These are phyloP conservation scores for Fusarium mangiferae DNA, from an alignment of 2,329 filamentous ascomycete species.

Conservation along the genomic window DNA sequence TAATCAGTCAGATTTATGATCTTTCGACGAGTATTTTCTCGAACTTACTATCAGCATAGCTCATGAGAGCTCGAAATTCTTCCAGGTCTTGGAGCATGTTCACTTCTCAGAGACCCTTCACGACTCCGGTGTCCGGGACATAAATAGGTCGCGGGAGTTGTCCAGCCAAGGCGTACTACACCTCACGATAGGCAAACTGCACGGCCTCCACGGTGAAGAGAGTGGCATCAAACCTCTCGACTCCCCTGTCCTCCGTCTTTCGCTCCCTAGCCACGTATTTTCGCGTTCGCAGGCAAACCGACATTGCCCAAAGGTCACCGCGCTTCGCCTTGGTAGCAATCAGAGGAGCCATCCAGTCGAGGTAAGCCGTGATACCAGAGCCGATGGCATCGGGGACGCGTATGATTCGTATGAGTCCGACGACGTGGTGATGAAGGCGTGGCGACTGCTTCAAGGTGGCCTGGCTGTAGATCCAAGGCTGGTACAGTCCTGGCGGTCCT, in stretches of 20 bases:
- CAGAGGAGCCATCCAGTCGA: constrained; percentile 47
- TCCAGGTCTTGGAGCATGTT: neutral
- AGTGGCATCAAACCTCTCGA: constrained; percentile 41
- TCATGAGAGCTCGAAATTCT: neutral
- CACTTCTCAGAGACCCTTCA: neutral
- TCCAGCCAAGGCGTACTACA: constrained; percentile 43
- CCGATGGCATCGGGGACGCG: constrained; percentile 29
- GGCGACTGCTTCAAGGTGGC: constrained; percentile 40
- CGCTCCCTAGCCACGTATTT: constrained; percentile 37
- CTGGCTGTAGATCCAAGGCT: constrained; percentile 33
- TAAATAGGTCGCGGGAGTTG: constrained; percentile 48
- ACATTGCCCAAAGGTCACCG: constrained; percentile 47
- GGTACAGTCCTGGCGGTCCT: constrained; percentile 16
- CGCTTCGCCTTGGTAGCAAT: constrained; percentile 38
- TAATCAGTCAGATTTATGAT: neutral
- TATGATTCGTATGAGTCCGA: constrained; percentile 47
- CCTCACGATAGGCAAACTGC: constrained; percentile 46
- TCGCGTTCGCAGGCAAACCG: constrained; percentile 44
- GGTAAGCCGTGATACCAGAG: constrained; percentile 42
- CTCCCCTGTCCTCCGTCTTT: constrained; percentile 8
- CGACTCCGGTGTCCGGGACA: constrained; percentile 32
- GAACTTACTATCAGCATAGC: neutral
- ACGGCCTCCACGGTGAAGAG: constrained; percentile 45
- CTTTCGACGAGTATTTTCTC: neutral
- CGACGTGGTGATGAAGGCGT: constrained; percentile 43